Base-by-base conservation (phyloP, 2,329 filamentous ascomycete genomes). In the Leptographium procerum region DNA sequence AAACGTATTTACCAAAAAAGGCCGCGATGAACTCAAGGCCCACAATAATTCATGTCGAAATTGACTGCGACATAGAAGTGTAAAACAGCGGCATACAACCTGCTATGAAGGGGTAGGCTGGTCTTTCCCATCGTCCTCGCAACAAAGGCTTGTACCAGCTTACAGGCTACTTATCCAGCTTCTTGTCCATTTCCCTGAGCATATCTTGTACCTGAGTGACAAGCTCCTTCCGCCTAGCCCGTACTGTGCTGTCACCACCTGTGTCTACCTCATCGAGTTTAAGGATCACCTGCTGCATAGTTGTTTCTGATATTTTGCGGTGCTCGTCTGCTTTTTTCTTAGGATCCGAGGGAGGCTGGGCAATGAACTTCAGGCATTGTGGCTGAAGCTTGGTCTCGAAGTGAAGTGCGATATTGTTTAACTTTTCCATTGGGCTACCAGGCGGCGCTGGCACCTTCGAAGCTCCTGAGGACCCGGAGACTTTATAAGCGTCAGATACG, bases 181-280 rank as follows among this genome's bases (percentile, higher is more conserved):
- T 50, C 13, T 76, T 75, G 67, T 94, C 89, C 60, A 92, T 68
- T 31, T 77, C 75, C 66, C 78, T 84, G 63, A 94, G 70, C 50
- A 87, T 73, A 13, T 75, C 79, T 69, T 92, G 87, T 4, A 87
- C 84, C 62, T 86, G 79, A 65, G 77, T 82, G n/a, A 92, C 86
- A 55, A 91, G 70, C 59, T 85, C 86, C 73, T 88, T 91, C 66
- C 89, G 75, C 68, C 76, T 81, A 14, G 77, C 72, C 61, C 88
- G 77, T 29, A 87, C 83, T 14, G 85, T 83, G 11, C 74, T 69
- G 63, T 88, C 82, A 6, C 87, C 87, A 53, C 86, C 85, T 0
- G 85, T 85, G 64, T 92, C 87, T 3, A 92, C 82, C 26, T 80
- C 84, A 68, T 94, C 89, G 45, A 90, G 71, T 72, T 91, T 92